These are phyloP conservation scores for Immersiella caudata DNA, from an alignment of 495 filamentous ascomycete species.

Conservation along the genomic window DNA sequence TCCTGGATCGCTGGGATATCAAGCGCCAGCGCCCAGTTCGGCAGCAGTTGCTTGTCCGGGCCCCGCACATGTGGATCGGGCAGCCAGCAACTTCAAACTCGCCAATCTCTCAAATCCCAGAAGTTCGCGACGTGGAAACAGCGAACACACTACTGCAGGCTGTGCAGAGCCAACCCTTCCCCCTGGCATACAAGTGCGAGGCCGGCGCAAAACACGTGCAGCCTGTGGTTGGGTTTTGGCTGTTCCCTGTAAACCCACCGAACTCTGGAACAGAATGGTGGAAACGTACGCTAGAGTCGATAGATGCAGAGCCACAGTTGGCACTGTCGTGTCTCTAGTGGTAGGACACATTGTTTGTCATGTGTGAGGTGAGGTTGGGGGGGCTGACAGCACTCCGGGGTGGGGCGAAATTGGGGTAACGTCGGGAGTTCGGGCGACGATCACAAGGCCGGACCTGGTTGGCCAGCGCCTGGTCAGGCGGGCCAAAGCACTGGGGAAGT, in stretches of 20 bases:
- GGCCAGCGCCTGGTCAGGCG: slow-evolving; percentile 7
- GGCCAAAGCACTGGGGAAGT: slow-evolving; percentile 5
- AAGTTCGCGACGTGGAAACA: neutral
- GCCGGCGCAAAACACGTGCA: neutral
- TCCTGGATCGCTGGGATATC: neutral
- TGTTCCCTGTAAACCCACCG: neutral
- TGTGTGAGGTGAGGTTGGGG: no score
- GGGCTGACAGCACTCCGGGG: neutral
- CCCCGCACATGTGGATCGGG: neutral
- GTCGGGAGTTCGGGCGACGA: neutral
- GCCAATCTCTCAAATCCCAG: no score
- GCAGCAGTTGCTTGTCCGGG: neutral
- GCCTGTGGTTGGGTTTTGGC: neutral
- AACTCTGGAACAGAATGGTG: neutral
- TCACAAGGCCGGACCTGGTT: slow-evolving; percentile 15
- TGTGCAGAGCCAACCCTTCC: neutral
- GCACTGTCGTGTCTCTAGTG: neutral
- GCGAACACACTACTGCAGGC: neutral
- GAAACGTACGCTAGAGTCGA: neutral
- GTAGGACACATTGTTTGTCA: neutral
- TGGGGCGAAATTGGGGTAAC: slow-evolving; percentile 5
- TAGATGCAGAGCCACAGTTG: neutral
- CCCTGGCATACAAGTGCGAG: neutral
- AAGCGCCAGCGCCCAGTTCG: neutral
- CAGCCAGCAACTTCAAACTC: no score